Base-by-base conservation (phyloP, 805 yeast species). In the Metschnikowia sp. region DNA sequence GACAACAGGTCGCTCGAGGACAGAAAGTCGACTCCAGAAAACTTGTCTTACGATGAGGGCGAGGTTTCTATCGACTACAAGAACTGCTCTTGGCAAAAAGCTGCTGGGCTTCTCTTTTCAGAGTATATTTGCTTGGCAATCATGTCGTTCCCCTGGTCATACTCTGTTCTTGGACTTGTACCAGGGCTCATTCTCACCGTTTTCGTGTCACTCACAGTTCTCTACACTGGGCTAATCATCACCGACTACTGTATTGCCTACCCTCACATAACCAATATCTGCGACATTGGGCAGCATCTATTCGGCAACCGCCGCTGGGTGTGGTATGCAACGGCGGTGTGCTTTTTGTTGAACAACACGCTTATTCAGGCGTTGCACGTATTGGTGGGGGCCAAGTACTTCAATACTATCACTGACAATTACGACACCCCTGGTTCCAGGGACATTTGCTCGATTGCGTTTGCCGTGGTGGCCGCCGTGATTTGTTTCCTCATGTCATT, bases 81-180 rank as follows among this genome's bases (percentile, higher is more conserved):
- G 42, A 66, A 74, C 18, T 78, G 83, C 52, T 73, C 82, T 28
- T 80, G 84, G 84, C 76, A 74, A 53, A 76, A 72, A 51, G 78
- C 84, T 0, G 81, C 84, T 1, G 83, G 82, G n/a, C 67, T 81
- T 36, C 63, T 81, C 44, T 77, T 81, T 51, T 76, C 82, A 1
- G 85, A 81, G 59, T 81, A 81, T 59, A 78, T 80, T 31, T 81
- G 84, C 54, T 66, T 81, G 50, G 85, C 85, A 11, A 78, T 79
- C 49, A 72, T 81, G 81, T 77, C 83, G n/a, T 81, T 81, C 59
- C 86, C 86, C 0, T 79, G 84, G 83, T 77, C 83, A 10, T 81
- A 77, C 54, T 78, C 84, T 3, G 80, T 80, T 3, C 62, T 81
- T 15, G 86, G 86, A 0, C 61, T 81, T 8, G 76, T 80, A 2